These are phyloP conservation scores for Lipomyces yamadae DNA, from an alignment of 805 yeast species.

Conservation along the genomic window DNA sequence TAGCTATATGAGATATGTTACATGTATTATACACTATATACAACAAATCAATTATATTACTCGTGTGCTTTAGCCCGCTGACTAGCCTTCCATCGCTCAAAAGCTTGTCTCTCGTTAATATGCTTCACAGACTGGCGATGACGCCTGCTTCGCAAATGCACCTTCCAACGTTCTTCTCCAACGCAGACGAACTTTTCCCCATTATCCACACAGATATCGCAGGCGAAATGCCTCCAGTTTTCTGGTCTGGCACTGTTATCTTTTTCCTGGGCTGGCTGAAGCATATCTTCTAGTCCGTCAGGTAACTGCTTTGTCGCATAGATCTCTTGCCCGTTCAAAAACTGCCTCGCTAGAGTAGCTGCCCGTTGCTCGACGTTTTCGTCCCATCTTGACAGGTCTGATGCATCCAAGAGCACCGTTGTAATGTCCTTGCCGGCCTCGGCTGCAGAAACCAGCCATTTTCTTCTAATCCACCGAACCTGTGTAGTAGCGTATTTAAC, in stretches of 20 bases:
- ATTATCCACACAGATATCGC: conserved; percentile 67
- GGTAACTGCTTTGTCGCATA: conserved; percentile 37
- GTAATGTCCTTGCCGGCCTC: conserved; percentile 53
- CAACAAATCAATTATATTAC: neutral
- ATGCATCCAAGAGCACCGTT: conserved; percentile 73
- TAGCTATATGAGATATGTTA: neutral
- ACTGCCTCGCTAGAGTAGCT: conserved; percentile 51
- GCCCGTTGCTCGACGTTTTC: conserved; percentile 63
- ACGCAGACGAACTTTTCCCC: conserved; percentile 66
- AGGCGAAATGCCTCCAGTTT: conserved; percentile 70
- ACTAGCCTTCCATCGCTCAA: conserved; percentile 36
- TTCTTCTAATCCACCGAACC: conserved; percentile 85
- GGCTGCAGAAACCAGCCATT: conserved; percentile 56
- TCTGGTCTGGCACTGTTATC: conserved; percentile 30
- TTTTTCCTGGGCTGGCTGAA: conserved; percentile 12
- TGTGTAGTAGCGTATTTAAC: conserved; percentile 86
- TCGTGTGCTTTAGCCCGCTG: conserved; percentile 1
- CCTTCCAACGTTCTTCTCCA: conserved; percentile 72
- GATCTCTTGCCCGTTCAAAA: conserved; percentile 42
- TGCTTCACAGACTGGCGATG: conserved; percentile 48
- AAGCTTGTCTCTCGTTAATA: conserved; percentile 33
- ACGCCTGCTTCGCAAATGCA: conserved; percentile 69
- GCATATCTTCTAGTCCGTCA: conserved; percentile 36
- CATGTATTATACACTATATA: neutral
- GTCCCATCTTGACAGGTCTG: conserved; percentile 69